Evolutionary conservation across 1,139 yeast genomes (phyloP).

Genomic region (Candida sp.): DNA sequence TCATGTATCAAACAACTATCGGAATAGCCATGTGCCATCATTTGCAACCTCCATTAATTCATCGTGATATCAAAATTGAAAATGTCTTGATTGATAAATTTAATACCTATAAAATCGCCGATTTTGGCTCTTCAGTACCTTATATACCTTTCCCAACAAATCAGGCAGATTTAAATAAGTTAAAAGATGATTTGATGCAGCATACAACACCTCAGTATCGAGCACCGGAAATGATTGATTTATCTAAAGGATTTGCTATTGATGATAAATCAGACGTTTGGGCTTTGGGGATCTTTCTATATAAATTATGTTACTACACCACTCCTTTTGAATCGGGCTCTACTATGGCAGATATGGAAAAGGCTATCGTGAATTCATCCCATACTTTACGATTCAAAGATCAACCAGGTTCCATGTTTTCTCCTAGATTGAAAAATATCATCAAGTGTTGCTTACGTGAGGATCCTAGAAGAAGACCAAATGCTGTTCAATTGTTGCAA

Average conservation of each 20-base stretch:
- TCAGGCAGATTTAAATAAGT: constrained; percentile 59
- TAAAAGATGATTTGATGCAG: constrained; percentile 81
- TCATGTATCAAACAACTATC: constrained; percentile 77
- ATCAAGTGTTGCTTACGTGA: constrained; percentile 62
- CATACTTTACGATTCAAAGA: constrained; percentile 32
- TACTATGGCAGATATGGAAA: constrained; percentile 37
- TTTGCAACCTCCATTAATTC: constrained; percentile 75
- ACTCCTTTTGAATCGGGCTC: constrained; percentile 83
- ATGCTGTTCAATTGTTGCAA: constrained; percentile 63
- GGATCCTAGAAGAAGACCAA: constrained; percentile 72
- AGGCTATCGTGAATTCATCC: constrained; percentile 31
- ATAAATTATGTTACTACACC: constrained; percentile 88
- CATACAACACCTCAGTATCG: constrained; percentile 98
- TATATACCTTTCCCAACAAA: constrained; percentile 63
- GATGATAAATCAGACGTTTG: constrained; percentile 94
- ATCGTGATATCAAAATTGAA: constrained; percentile 93
- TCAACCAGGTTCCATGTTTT: constrained; percentile 35
- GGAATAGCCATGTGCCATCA: constrained; percentile 92
- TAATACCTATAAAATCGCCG: constrained; percentile 80
- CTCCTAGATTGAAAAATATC: constrained; percentile 50
- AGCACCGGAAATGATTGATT: constrained; percentile 95
- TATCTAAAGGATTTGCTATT: constrained; percentile 78
- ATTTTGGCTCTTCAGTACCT: constrained; percentile 89
- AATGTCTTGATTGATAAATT: constrained; percentile 79
- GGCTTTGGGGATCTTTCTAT: constrained; percentile 92